These are phyloP conservation scores for Fremontodendron californicum DNA, from an alignment of 345 rosid genomes.

Conservation along the genomic window DNA sequence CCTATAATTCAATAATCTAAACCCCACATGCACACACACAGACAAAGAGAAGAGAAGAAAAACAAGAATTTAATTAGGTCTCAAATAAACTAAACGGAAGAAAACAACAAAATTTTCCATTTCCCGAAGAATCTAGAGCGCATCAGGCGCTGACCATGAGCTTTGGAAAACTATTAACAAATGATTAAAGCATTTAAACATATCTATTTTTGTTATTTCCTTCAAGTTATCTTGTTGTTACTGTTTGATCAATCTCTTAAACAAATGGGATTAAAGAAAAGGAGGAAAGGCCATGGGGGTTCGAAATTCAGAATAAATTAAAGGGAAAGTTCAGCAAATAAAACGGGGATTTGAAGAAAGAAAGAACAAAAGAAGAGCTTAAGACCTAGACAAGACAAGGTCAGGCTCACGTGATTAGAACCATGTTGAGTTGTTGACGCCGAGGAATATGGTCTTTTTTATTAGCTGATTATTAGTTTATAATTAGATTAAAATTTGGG, in stretches of 20 bases:
- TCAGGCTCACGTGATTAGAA: constrained; percentile 55
- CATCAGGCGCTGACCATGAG: constrained; percentile 92
- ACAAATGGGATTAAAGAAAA: constrained; percentile 7
- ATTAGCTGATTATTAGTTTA: not conserved
- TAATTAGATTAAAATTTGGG: not conserved
- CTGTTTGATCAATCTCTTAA: not conserved
- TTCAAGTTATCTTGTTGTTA: not conserved
- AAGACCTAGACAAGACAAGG: constrained; percentile 38
- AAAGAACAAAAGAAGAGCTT: constrained; percentile 22
- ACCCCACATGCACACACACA: constrained; percentile 27
- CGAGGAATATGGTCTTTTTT: constrained; percentile 48
- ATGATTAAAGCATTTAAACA: constrained; percentile 20
- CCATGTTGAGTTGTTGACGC: constrained; percentile 71
- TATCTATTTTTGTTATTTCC: not conserved
- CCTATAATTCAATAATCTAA: constrained; percentile 25
- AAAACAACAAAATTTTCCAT: constrained; percentile 24
- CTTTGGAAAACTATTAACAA: constrained; percentile 40
- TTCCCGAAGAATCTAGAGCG: constrained; percentile 98
- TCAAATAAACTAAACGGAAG: constrained; percentile 11
- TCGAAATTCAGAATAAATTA: not conserved
- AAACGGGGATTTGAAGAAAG: constrained; percentile 4
- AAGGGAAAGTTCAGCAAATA: constrained; percentile 4
- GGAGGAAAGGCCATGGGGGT: not conserved
- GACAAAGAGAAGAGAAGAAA: not conserved
- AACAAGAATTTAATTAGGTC: constrained; percentile 25